phyloP scores from a whole-genome alignment of 169 alveolate genomes.

The Plasmodium inui region DNA sequence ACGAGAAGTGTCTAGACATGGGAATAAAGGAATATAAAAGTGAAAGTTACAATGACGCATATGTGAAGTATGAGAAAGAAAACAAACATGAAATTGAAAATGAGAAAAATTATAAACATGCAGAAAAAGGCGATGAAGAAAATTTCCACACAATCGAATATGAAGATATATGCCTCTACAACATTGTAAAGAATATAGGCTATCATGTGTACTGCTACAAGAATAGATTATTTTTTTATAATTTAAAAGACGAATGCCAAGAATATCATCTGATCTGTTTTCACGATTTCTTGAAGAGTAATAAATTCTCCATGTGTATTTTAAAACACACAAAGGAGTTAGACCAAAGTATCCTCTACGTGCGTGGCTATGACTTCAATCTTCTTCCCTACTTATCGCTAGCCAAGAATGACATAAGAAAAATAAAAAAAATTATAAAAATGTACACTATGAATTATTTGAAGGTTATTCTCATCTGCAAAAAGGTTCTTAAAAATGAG shows the following conservation, averaged over 20 bases:
- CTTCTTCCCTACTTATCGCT: constrained; percentile 51
- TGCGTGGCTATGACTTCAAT: constrained; percentile 71
- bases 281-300: constrained; percentile 71
- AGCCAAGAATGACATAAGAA: constrained; percentile 35
- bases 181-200: constrained; percentile 23
- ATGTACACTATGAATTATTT: constrained; percentile 66
- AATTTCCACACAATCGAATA: constrained; percentile 30
- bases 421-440: constrained; percentile 53
- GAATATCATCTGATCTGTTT: constrained; percentile 50
- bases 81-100: neutral
- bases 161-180: constrained; percentile 72
- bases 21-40: constrained; percentile 16
- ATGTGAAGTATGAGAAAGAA: constrained; percentile 19
- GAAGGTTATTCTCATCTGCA: constrained; percentile 63
- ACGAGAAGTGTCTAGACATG: constrained; percentile 38
- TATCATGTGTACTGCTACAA: constrained; percentile 36
- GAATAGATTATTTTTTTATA: constrained; percentile 43
- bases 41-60: constrained; percentile 4
- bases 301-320: constrained; percentile 59
- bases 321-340: constrained; percentile 45
- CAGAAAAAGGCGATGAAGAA: constrained; percentile 23
- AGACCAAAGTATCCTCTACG: constrained; percentile 35
- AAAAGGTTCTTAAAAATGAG: constrained; percentile 62
- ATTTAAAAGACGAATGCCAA: constrained; percentile 38
- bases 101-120: constrained; percentile 7